phyloP scores from a whole-genome alignment of 2,329 filamentous ascomycete genomes.

The Trichoderma sp. region DNA sequence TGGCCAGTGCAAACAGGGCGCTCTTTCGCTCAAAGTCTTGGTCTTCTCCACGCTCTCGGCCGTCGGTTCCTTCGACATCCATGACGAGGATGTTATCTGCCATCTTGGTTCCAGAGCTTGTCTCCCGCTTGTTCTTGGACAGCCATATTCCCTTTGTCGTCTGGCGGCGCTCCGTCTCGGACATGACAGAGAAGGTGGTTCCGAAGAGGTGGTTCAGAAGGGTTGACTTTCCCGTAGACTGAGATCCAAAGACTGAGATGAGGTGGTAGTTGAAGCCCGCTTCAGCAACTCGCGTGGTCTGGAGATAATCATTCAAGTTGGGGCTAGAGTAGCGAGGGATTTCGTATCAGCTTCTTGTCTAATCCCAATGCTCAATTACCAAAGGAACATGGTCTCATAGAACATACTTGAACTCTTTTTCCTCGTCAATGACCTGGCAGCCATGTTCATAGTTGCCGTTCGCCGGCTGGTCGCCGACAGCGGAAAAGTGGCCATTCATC shows the following conservation, averaged over 20 bases:
- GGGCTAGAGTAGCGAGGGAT: slow-evolving; percentile 52
- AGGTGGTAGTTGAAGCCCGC: slow-evolving; percentile 99
- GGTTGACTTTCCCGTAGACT: slow-evolving; percentile 98
- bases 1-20: slow-evolving; percentile 93
- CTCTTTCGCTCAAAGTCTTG: slow-evolving; percentile 99
- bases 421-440: slow-evolving; percentile 89
- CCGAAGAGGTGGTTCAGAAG: slow-evolving; percentile 94
- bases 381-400: neutral
- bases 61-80: slow-evolving; percentile 98
- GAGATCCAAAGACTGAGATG: slow-evolving; percentile 97
- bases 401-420: slow-evolving; percentile 93
- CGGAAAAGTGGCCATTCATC: slow-evolving; percentile 82
- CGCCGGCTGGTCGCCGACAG: slow-evolving; percentile 65
- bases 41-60: slow-evolving; percentile 92
- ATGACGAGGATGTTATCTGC: slow-evolving; percentile 98
- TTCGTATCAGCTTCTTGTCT: slow-evolving; percentile 14
- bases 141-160: slow-evolving; percentile 99
- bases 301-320: slow-evolving; percentile 79
- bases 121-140: slow-evolving; percentile 85
- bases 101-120: slow-evolving; percentile 63
- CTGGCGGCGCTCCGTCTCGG: slow-evolving; percentile 88
- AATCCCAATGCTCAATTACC: neutral
- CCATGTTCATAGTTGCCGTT: slow-evolving; percentile 81
- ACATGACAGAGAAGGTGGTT: slow-evolving; percentile 97
- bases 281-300: slow-evolving; percentile 74